Conservation (phyloP, 352 stramenopile species). For the Globisporangium cylindrosporum region DNA sequence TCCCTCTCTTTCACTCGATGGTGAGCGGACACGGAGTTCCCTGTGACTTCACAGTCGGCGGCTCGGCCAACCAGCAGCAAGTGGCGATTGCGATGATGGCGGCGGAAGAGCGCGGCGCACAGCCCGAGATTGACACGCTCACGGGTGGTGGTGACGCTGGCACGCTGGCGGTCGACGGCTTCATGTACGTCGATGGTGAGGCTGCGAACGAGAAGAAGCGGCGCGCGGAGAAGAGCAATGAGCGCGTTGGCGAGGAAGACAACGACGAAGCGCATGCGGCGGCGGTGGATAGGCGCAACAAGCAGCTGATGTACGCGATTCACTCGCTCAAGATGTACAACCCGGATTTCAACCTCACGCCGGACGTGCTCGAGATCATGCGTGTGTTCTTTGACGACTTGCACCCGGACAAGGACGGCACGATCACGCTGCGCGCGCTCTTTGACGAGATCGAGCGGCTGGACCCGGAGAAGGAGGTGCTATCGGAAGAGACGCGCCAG, state of each 20-base stretch:
- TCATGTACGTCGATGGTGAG: conserved; percentile 11
- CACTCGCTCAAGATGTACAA: conserved; percentile 77
- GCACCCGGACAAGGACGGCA: conserved; percentile 42
- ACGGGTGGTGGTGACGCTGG: not conserved
- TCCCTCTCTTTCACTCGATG: conserved; percentile 1
- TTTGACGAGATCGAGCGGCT: conserved; percentile 64
- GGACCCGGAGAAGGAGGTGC: conserved; percentile 44
- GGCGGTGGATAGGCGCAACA: conserved; percentile 4
- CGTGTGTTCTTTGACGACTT: conserved; percentile 76
- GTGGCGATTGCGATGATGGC: not conserved
- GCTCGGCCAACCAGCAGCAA: not conserved
- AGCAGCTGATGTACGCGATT: conserved; percentile 46
- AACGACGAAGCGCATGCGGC: conserved; percentile 2
- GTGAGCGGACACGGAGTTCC: not conserved
- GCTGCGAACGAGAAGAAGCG: not conserved
- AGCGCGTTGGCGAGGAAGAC: not conserved
- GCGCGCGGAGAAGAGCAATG: not conserved
- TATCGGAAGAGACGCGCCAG: conserved; percentile 44
- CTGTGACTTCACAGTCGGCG: not conserved
- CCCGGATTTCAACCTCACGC: conserved; percentile 76
- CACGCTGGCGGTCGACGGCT: conserved; percentile 10
- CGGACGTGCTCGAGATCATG: conserved; percentile 80
- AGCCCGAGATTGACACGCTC: not conserved
- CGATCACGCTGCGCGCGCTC: conserved; percentile 47
- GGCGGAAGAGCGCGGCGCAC: not conserved